Base-by-base conservation (phyloP, 352 stramenopile genomes). In the Pythium rhizo-oryzae region DNA sequence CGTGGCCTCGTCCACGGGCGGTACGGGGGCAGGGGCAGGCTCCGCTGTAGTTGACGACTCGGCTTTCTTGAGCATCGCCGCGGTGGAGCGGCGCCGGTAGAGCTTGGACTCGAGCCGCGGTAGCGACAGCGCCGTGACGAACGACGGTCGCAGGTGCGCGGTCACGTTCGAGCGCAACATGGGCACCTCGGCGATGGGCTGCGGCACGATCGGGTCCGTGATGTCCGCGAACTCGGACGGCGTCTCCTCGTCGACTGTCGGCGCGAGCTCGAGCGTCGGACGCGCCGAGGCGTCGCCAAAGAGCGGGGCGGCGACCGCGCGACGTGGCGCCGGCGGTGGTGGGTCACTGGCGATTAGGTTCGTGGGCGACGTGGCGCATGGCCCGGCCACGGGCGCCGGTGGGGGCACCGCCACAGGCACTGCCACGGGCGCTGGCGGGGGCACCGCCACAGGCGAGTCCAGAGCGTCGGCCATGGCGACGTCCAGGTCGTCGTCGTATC, bases 141-240 rank as follows among this genome's bases (percentile, higher is more conserved):
- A 74, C 60, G 67, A 74, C 47, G 67, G 67, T 0, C 67, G 67
- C 49, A 74, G 41, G 37, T 74, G 67, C 15, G 47, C 44, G 2
- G 67, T 67, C 19, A 69, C 47, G 41, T 30, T 65, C 46, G 43
- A 62, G 49, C 67, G 67, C 55, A 70, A 55, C 67, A 69, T 74
- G 13, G 60, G 67, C 46, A 69, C 60, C 16, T 69, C 33, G 8
- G 67, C 54, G 37, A 69, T 74, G 49, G 67, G 61, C 61, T 53
- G 41, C n/a, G 60, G 56, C 60, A 66, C 52, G 23, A 63, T 21
- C 30, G 60, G 60, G 46, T 67, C 59, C 9, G 13, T 30, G 25
- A 44, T 8, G 16, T 46, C 49, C 15, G 33, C 25, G 9, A 39
- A 37, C 11, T 52, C 23, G 25, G 28, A 47, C 33, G 43, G 23